phyloP scores from a whole-genome alignment of 2,329 filamentous ascomycete genomes.

The Ambrosiella xylebori region DNA sequence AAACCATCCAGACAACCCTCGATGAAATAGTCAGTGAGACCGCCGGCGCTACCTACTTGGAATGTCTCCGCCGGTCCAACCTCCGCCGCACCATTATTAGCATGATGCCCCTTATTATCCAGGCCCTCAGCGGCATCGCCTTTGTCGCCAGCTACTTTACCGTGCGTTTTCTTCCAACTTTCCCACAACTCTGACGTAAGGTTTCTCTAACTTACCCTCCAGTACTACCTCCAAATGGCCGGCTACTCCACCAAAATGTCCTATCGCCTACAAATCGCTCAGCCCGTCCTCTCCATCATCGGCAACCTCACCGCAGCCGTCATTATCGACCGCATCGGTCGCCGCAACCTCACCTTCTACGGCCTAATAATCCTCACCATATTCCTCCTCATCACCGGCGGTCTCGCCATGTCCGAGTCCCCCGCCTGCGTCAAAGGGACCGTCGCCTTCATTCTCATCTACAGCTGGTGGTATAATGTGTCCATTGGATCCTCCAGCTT shows the following conservation, averaged over 20 bases:
- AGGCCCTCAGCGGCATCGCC: conserved; percentile 20
- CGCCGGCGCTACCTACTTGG: conserved; percentile 22
- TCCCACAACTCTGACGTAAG: neutral
- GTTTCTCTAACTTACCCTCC: neutral
- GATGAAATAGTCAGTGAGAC: conserved; percentile 21
- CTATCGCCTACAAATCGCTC: conserved; percentile 23
- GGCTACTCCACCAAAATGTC: conserved; percentile 22
- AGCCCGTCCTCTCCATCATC: conserved; percentile 16
- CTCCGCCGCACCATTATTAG: conserved; percentile 17
- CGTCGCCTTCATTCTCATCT: conserved; percentile 21
- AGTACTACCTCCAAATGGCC: conserved; percentile 26
- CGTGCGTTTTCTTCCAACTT: neutral
- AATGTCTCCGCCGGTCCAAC: conserved; percentile 24
- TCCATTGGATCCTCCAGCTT: conserved; percentile 23
- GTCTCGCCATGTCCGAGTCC: conserved; percentile 15
- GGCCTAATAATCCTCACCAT: conserved; percentile 20
- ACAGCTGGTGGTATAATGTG: conserved; percentile 18
- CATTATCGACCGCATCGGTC: conserved; percentile 20
- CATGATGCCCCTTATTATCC: conserved; percentile 21
- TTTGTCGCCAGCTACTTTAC: conserved; percentile 24
- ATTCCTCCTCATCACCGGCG: conserved; percentile 24
- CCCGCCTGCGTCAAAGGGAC: conserved; percentile 16
- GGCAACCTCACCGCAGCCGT: conserved; percentile 20
- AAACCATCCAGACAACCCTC: conserved; percentile 17
- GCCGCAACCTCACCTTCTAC: conserved; percentile 20